These are phyloP conservation scores for Cutaneotrichosporon dermatis DNA, from an alignment of 1,284 basidiomycete genomes.

Conservation along the genomic window DNA sequence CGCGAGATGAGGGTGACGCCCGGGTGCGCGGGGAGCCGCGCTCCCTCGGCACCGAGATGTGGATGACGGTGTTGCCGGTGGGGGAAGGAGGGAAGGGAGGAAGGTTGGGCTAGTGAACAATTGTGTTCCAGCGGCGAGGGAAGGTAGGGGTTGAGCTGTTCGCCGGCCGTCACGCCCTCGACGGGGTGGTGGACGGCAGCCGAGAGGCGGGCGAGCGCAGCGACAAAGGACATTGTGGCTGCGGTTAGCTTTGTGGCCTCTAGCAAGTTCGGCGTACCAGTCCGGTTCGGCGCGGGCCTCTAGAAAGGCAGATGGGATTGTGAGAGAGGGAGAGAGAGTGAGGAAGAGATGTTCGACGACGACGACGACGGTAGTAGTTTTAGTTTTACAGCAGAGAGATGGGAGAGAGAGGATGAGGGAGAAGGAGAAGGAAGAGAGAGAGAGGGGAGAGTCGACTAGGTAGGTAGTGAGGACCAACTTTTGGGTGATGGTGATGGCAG, in stretches of 20 bases:
- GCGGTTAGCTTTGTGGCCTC: background rate
- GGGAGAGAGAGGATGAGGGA: background rate
- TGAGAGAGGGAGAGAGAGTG: background rate
- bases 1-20: slow-evolving; percentile 61
- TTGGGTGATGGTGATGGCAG: too few species aligned
- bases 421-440: background rate
- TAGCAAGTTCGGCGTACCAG: background rate
- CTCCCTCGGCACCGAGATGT: slow-evolving; percentile 37
- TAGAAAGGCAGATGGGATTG: background rate
- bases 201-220: slow-evolving; percentile 37
- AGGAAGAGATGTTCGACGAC: too few species aligned
- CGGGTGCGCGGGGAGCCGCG: slow-evolving; percentile 25
- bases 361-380: background rate
- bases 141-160: slow-evolving; percentile 44
- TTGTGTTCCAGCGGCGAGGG: slow-evolving; percentile 33
- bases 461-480: too few species aligned
- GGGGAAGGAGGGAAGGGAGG: slow-evolving; percentile 35
- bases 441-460: background rate
- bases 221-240: slow-evolving; percentile 31
- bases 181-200: slow-evolving; percentile 41
- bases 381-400: background rate
- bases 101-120: slow-evolving; percentile 41
- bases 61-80: slow-evolving; percentile 26
- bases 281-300: background rate
- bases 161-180: slow-evolving; percentile 19